phyloP scores from a whole-genome alignment of 2,329 filamentous ascomycete species.

The Aspergillus neotritici region DNA sequence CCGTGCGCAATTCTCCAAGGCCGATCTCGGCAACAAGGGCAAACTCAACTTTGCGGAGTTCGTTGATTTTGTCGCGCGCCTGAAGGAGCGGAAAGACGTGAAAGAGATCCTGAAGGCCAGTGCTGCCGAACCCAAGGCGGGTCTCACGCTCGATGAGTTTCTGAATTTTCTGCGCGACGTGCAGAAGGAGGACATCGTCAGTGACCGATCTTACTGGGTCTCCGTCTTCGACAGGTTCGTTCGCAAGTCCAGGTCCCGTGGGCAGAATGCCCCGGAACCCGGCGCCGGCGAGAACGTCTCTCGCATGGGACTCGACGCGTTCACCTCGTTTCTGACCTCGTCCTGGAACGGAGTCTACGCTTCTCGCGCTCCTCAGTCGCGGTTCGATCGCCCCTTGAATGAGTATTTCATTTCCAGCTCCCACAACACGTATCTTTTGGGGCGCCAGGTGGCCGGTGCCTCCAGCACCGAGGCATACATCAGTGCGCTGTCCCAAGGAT shows the following conservation, averaged over 20 bases:
- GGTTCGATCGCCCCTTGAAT: slow-evolving; percentile 77
- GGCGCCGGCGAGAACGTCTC: slow-evolving; percentile 41
- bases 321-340: slow-evolving; percentile 72
- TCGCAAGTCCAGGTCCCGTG: slow-evolving; percentile 52
- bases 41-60: slow-evolving; percentile 76
- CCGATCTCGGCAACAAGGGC: slow-evolving; percentile 60
- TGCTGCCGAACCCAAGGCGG: slow-evolving; percentile 53
- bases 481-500: slow-evolving; percentile 76
- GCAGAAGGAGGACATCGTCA: slow-evolving; percentile 71
- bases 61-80: slow-evolving; percentile 70
- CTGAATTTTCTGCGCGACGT: slow-evolving; percentile 64
- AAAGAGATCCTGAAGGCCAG: slow-evolving; percentile 63
- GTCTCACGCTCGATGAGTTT: slow-evolving; percentile 69
- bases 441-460: slow-evolving; percentile 79
- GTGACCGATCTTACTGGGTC: slow-evolving; percentile 62
- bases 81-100: slow-evolving; percentile 81
- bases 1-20: slow-evolving; percentile 65
- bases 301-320: slow-evolving; percentile 70
- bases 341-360: slow-evolving; percentile 64
- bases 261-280: slow-evolving; percentile 38
- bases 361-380: slow-evolving; percentile 55
- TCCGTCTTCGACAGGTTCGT: slow-evolving; percentile 65
- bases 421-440: slow-evolving; percentile 94
- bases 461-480: slow-evolving; percentile 97
- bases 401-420: slow-evolving; percentile 98